Evolutionary conservation across 768 basidiomycete species (phyloP), one percentile per base, ranked within the genome.

Genomic region (Pleurotus salmoneostramineus): DNA sequence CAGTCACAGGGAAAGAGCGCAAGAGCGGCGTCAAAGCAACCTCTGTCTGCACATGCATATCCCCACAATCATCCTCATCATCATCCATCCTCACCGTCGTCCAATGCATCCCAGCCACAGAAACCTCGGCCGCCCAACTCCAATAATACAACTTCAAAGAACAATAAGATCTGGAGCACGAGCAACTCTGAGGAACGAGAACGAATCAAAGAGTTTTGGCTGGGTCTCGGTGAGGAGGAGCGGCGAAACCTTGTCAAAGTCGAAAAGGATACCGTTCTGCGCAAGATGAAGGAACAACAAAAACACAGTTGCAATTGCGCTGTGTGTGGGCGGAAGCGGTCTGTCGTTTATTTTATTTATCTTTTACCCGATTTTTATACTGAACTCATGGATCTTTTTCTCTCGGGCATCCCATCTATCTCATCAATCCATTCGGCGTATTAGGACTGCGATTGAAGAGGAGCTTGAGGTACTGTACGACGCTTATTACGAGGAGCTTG

Each of bases 251-350:
- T 99, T 60, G 94, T 99, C 76, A 91, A 92, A 80, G 85, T 98
- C 67, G 97, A 99, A 81, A 98, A 98, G 76, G 95, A 98, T 71
- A 93, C 94, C 27, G 96, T 98, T 33, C 76, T 98, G 58, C 85
- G 84, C 74, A 98, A 98, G 84, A 99, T 99, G 95, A 98, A 98
- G 79, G 97, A 99, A 74, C 93, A 98, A 78, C 95, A 98, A 83
- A 90, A 92, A 68, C 94, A 98, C 70, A 89, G 87, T 60, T 99
- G 97, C 70, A 87, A 87, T 60, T 96, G 96, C 77, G 94, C 95
- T 40, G 92, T 98, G 35, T 96, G 96, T 77, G 94, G 95, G 56
- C 79, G 96, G 70, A 99, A 99, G 82, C 89, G 96, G 92, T 91
- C 66, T 61, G 90, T 84, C 63, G 58, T 64, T 67, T 62, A 65